Base-by-base conservation (phyloP, 768 basidiomycete genomes). In the Suillus bovinus region DNA sequence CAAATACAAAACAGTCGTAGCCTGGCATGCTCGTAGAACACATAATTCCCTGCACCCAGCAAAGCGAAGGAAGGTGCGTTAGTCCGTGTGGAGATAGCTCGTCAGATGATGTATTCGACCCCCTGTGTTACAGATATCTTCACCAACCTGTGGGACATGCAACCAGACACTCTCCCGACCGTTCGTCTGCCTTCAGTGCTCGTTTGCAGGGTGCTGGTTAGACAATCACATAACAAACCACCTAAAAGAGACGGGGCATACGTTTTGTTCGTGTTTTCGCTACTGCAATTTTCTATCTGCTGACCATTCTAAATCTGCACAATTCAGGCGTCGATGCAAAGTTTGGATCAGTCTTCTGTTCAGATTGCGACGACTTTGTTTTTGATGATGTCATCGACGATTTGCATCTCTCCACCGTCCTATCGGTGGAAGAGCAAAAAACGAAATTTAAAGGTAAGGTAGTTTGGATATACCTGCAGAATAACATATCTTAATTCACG, bases 311-410 rank as follows among this genome's bases (percentile, higher is more conserved):
- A 58, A 58, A 53, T 39, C 34, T 46, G 55, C 34, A 5, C 46
- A 47, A 50, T 49, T 9, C 67, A 95, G 94, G 89, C 68, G 84
- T 85, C 31, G 93, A 96, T 71, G 78, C 84, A 4, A 84, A 83
- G 65, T 83, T 87, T 0, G 94, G 94, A n/a, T 79, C 80, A 11
- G 76, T 95, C 2, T 95, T 84, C 69, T 96, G 94, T 71, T 72
- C 77, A 3, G 77, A 81, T 38, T 96, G 94, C 75, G 80, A 87
- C 41, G 89, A 94, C 70, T 88, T 93, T 63, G 81, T 93, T 27
- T 89, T 88, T 66, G 79, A 90, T 64, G 65, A 80, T 14, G 72
- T 70, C 2, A 69, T 93, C 39, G 85, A 86, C 44, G 71, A 75
- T 9, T 61, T 83, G 9, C 78, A 82, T 64, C 67, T 81, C 31